These are phyloP conservation scores for Boletus pseudopeckii DNA, from an alignment of 768 basidiomycete genomes.

Conservation along the genomic window DNA sequence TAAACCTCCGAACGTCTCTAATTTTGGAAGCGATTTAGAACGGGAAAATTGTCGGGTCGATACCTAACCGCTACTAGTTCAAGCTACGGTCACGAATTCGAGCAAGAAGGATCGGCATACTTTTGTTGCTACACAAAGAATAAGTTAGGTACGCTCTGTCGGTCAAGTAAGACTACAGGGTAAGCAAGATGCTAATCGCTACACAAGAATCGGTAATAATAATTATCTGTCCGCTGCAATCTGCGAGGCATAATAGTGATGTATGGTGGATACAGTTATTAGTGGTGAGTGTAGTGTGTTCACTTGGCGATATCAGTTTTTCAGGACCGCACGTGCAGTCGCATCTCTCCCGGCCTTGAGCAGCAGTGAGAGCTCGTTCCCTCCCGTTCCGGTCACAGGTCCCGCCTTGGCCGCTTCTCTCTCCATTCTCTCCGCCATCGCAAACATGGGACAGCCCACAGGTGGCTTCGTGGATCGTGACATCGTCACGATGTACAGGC, in stretches of 20 bases:
- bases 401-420: slow-evolving; percentile 42
- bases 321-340: slow-evolving; percentile 62
- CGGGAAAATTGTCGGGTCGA: too few relatives aligned
- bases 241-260: neutral
- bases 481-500: slow-evolving; percentile 84
- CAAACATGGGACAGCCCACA: slow-evolving; percentile 50
- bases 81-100: neutral
- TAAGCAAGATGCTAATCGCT: slow-evolving; percentile 23
- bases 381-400: slow-evolving; percentile 82
- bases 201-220: slow-evolving; percentile 24
- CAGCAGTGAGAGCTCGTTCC: slow-evolving; percentile 75
- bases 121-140: slow-evolving; percentile 21
- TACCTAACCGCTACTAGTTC: neutral
- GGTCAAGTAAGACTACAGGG: slow-evolving; percentile 13
- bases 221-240: slow-evolving; percentile 17
- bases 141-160: slow-evolving; percentile 2
- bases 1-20: too few relatives aligned
- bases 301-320: slow-evolving; percentile 13
- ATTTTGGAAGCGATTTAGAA: too few relatives aligned
- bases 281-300: slow-evolving; percentile 7
- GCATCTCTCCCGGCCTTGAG: slow-evolving; percentile 91
- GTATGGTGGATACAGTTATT: slow-evolving; percentile 4
- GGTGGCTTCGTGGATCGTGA: slow-evolving; percentile 55
- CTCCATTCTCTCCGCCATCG: slow-evolving; percentile 50
- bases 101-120: neutral